Conservation (phyloP, 305 asterid species). For the Fraxinus ornus region DNA sequence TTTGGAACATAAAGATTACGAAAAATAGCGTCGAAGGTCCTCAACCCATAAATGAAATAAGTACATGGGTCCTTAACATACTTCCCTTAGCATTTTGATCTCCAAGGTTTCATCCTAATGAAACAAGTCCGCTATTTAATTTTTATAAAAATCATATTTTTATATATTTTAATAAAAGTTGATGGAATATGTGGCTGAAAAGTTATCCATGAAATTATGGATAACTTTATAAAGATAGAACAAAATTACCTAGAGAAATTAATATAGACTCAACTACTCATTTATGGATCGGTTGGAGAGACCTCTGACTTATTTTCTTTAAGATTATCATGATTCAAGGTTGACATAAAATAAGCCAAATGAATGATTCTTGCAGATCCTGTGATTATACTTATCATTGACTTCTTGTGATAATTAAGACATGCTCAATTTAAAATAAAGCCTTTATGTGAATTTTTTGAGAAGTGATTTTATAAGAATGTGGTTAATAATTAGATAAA, state of each 20-base stretch:
- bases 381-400: neutral
- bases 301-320: neutral
- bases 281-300: neutral
- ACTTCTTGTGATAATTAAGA: neutral
- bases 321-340: neutral
- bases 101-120: too few species aligned
- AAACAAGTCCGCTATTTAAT: neutral
- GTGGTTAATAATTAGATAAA: neutral
- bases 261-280: neutral
- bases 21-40: neutral
- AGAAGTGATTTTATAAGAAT: neutral
- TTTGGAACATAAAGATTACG: neutral
- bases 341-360: neutral
- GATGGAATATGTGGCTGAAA: neutral
- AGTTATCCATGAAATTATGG: neutral
- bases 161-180: too few species aligned
- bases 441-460: neutral
- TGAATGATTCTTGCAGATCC: neutral
- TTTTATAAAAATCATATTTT: too few species aligned
- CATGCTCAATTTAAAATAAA: neutral
- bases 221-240: neutral
- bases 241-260: neutral
- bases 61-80: neutral
- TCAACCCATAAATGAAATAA: neutral
- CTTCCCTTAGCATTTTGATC: neutral